These are phyloP conservation scores for Sicyos edulis DNA, from an alignment of 306 rosid species.

Conservation along the genomic window DNA sequence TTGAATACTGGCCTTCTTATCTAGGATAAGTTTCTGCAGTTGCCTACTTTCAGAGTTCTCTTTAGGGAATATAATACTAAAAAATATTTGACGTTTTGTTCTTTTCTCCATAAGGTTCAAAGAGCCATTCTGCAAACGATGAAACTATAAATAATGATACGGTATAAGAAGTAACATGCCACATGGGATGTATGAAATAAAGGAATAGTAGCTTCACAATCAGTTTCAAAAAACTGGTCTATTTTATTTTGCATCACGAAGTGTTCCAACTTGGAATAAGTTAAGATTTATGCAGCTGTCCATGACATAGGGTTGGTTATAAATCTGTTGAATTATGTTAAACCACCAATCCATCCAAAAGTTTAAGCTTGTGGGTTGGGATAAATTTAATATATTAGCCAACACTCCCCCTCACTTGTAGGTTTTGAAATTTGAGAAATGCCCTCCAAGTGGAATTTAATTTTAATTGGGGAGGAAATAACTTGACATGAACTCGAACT, in stretches of 20 bases:
- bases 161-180: neutral
- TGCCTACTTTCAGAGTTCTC: neutral
- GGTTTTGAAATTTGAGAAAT: too few relatives aligned
- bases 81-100: neutral
- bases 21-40: constrained; percentile 9
- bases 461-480: too few relatives aligned
- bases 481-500: too few relatives aligned
- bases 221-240: neutral
- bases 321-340: too few relatives aligned
- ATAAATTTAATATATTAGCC: too few relatives aligned
- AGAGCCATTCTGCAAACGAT: constrained; percentile 6
- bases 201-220: constrained; percentile 6
- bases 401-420: too few relatives aligned
- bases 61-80: neutral
- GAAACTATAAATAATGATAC: neutral
- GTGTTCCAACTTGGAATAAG: neutral
- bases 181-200: neutral
- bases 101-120: neutral
- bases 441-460: too few relatives aligned
- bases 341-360: too few relatives aligned
- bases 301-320: neutral
- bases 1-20: neutral
- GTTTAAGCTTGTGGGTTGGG: too few relatives aligned
- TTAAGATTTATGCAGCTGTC: neutral
- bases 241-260: neutral